Base-by-base conservation (phyloP, 768 basidiomycete genomes). In the Lactarius psammicola region DNA sequence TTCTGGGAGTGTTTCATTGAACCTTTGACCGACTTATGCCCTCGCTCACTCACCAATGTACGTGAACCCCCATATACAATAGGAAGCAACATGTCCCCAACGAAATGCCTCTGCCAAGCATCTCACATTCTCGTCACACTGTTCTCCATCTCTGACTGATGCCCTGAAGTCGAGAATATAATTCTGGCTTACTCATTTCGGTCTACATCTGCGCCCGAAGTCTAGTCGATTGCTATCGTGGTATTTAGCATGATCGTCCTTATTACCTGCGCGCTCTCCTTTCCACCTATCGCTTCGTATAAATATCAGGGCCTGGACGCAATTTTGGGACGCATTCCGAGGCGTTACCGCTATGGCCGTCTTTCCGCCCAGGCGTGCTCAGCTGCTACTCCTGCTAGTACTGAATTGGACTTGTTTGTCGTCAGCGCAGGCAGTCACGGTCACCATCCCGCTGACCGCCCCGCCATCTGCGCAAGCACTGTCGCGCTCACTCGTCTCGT, bases 401-500 rank as follows among this genome's bases (percentile, higher is more conserved):
- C 40, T 65, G 7, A 13, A 26, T 5, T 62, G 30, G 54, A 46
- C 18, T 13, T 20, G 31, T 62, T 53, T 17, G 30, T 57, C 17
- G 18, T 38, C 36, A 1, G 65, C 62, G 20, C 62, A 58, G 36
- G 53, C 59, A n/a, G 20, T 64, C 56, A 44, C 63, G 9, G 57
- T 70, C 26, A 59, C 36, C 4, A 23, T 68, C n/a, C 63, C 60
- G 18, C 38, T 63, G 55, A 33, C 59, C 34, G 59, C 60, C 18
- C 66, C 63, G n/a, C 13, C 20, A 8, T 34, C 3, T 20, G 63
- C 66, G 3, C 62, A 55, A 26, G n/a, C 30, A 8, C 11, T 64
- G 44, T 62, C 62, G 18, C 53, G 59, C 44, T 60, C 59, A 0
- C 75, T 87, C 15, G 69, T 89, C 31, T 87, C 85, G 0, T 82